These are phyloP conservation scores for Alternaria brassicae DNA, from an alignment of 2,329 filamentous ascomycete genomes.

Conservation along the genomic window DNA sequence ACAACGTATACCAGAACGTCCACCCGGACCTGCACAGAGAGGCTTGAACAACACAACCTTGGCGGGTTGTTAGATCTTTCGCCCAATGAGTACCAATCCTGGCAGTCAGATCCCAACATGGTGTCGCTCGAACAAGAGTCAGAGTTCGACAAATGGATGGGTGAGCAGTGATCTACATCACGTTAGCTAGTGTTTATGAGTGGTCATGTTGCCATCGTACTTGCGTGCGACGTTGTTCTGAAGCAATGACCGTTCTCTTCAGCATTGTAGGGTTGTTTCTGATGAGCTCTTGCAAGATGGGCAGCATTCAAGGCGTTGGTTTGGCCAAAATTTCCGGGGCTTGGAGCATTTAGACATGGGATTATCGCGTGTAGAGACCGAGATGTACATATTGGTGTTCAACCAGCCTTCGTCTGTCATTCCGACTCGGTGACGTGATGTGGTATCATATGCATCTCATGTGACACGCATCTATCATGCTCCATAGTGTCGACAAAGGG, in stretches of 20 bases:
- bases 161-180: conserved; percentile 29
- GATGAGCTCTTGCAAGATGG: not conserved
- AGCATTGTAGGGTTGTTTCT: conserved; percentile 1
- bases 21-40: conserved; percentile 44
- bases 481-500: not conserved
- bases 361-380: conserved; percentile 12
- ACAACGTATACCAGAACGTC: conserved; percentile 38
- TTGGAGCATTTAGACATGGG: conserved; percentile 16
- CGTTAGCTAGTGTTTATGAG: conserved; percentile 5
- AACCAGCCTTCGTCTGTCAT: not conserved
- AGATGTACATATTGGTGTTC: conserved; percentile 7
- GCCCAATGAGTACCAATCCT: conserved; percentile 41
- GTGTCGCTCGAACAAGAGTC: conserved; percentile 50
- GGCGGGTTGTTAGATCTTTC: conserved; percentile 36
- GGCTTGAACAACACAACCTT: conserved; percentile 38
- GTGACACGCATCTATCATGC: not conserved
- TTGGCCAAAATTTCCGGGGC: conserved; percentile 1
- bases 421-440: not conserved
- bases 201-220: not conserved
- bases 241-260: conserved; percentile 2
- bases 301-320: conserved; percentile 16
- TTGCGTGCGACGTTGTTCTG: conserved; percentile 8
- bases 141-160: conserved; percentile 58
- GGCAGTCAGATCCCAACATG: conserved; percentile 47
- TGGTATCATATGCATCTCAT: not conserved